Percentiles rank a stretch among this genome's conserved stretches.
Evolutionary conservation across 176 grass and related monocot species (phyloP).

Genomic region (Oryza brachyantha): DNA sequence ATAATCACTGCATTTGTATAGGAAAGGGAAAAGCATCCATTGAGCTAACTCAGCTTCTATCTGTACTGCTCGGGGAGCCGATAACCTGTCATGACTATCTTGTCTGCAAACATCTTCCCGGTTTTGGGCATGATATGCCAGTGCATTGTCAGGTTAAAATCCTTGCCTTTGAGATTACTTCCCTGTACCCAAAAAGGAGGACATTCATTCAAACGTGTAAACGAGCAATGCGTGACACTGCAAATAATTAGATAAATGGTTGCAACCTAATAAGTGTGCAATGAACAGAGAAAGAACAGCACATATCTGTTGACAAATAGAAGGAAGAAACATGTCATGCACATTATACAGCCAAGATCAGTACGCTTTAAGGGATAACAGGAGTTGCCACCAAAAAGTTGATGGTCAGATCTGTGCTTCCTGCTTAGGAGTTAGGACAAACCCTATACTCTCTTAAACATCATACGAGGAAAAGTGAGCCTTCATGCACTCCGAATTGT

Average conservation of each 20-base stretch:
- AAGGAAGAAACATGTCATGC: not conserved
- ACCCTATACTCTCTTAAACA: not conserved
- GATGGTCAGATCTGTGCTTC: not conserved
- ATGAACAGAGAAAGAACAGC: not conserved
- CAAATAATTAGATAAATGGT: not conserved
- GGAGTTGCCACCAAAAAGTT: not conserved
- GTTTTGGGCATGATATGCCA: slow-evolving; percentile 99
- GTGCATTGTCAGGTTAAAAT: slow-evolving; percentile 96
- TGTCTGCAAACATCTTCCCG: slow-evolving; percentile 97
- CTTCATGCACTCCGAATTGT: not conserved
- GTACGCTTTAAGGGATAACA: not conserved
- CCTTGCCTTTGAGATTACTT: slow-evolving; percentile 87
- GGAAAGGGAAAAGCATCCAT: not conserved
- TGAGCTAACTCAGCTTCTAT: slow-evolving; percentile 33
- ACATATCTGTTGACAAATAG: not conserved
- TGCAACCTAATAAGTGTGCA: not conserved
- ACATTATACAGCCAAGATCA: not conserved
- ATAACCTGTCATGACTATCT: slow-evolving; percentile 94
- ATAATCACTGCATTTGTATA: not conserved
- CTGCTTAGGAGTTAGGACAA: not conserved
- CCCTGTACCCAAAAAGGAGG: slow-evolving; percentile 38
- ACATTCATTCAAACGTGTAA: not conserved
- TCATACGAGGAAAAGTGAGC: not conserved
- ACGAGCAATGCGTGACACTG: not conserved
- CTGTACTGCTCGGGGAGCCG: slow-evolving; percentile 82